These are phyloP conservation scores for Alternaria sp. DNA, from an alignment of 2,329 filamentous ascomycete species.

Conservation along the genomic window DNA sequence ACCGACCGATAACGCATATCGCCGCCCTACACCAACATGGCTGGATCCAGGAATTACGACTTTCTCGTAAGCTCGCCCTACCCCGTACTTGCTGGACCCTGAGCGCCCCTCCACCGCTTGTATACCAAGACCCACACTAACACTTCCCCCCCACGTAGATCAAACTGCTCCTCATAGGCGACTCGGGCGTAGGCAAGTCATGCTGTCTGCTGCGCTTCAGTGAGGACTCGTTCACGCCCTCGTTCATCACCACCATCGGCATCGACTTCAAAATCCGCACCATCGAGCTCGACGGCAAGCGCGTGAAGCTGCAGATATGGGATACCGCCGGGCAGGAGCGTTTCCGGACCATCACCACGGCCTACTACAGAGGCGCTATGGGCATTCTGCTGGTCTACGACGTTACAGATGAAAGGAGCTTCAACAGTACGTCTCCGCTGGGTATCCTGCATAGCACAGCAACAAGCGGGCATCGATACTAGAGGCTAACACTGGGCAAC, in stretches of 20 bases:
- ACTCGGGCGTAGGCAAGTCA: conserved; percentile 96
- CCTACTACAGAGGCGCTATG: conserved; percentile 98
- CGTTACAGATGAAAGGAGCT: conserved; percentile 94
- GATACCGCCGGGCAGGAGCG: conserved; percentile 98
- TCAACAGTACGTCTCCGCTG: conserved; percentile 76
- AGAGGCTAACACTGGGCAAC: conserved; percentile 28
- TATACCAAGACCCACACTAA: conserved; percentile 22
- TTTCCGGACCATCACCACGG: conserved; percentile 98
- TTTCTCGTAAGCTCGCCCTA: conserved; percentile 77
- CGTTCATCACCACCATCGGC: conserved; percentile 98
- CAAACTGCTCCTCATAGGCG: conserved; percentile 95
- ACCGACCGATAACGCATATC: conserved; percentile 22
- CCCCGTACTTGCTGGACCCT: conserved; percentile 11
- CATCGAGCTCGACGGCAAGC: conserved; percentile 98
- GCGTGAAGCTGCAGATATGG: conserved; percentile 99
- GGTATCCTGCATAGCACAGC: background rate
- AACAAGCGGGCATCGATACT: background rate
- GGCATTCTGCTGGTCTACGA: conserved; percentile 98
- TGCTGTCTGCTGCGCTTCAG: conserved; percentile 97
- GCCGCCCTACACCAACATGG: conserved; percentile 67
- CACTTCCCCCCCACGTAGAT: conserved; percentile 67
- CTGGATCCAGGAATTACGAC: conserved; percentile 98
- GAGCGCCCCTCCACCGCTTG: conserved; percentile 16
- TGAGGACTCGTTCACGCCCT: conserved; percentile 96
- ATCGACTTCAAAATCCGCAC: conserved; percentile 99